phyloP scores from a whole-genome alignment of 768 basidiomycete genomes.

The Pleurotus djamor region DNA sequence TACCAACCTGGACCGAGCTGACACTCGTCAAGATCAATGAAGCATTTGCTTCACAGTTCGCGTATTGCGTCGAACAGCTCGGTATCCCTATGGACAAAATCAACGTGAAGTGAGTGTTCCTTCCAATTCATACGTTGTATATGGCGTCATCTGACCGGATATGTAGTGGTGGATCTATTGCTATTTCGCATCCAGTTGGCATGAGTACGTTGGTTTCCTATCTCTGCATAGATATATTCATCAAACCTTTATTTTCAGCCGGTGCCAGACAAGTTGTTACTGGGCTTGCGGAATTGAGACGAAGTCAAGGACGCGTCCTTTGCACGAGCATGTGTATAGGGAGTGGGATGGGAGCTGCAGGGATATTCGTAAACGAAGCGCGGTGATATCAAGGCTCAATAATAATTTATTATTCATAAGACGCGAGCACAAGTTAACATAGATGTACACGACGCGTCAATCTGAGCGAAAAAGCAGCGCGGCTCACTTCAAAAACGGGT shows the following conservation, averaged over 20 bases:
- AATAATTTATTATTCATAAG: too few species aligned
- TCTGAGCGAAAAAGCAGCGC: too few species aligned
- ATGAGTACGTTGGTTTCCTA: conserved; percentile 60
- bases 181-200: conserved; percentile 78
- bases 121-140: not conserved
- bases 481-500: too few species aligned
- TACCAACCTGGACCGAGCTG: not conserved
- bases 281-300: conserved; percentile 77
- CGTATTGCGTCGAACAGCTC: conserved; percentile 86
- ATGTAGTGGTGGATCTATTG: conserved; percentile 79
- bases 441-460: too few species aligned
- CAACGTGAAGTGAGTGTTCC: conserved; percentile 70
- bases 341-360: conserved; percentile 88
- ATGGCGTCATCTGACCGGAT: not conserved
- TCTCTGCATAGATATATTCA: not conserved
- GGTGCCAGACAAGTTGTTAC: conserved; percentile 87
- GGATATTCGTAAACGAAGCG: conserved; percentile 74
- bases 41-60: conserved; percentile 92
- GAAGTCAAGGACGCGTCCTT: conserved; percentile 65
- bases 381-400: conserved; percentile 8
- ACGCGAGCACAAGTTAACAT: too few species aligned
- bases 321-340: conserved; percentile 82
- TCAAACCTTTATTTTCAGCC: conserved; percentile 37
- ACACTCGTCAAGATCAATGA: conserved; percentile 65
- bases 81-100: conserved; percentile 75